phyloP scores from a whole-genome alignment of 148 eudicot species.

The Dianthus caryophyllus region DNA sequence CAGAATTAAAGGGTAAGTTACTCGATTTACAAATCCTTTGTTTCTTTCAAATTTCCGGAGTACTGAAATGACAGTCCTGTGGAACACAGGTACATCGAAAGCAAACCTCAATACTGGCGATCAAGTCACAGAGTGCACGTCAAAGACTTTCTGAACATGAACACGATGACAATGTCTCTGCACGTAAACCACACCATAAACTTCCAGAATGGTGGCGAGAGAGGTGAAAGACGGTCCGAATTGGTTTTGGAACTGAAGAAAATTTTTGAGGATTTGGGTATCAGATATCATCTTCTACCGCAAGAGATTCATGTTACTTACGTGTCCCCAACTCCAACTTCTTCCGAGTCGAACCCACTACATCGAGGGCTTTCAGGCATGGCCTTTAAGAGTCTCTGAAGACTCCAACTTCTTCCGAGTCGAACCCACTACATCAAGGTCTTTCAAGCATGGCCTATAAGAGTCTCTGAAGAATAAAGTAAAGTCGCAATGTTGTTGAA shows the following conservation, averaged over 20 bases:
- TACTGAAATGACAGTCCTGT: not conserved
- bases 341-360: not conserved
- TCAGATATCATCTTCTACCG: constrained; percentile 60
- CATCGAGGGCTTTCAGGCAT: not conserved
- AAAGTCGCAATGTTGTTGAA: too few relatives aligned
- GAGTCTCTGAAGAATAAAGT: too few relatives aligned
- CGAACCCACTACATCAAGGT: not conserved
- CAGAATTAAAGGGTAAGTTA: constrained; percentile 48
- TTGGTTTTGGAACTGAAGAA: constrained; percentile 64
- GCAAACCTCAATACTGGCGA: constrained; percentile 77
- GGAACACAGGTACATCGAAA: constrained; percentile 62
- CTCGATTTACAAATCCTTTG: not conserved
- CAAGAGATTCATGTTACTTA: constrained; percentile 57
- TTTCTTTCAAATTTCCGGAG: not conserved
- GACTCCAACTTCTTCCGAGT: constrained; percentile 22
- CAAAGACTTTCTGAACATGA: constrained; percentile 63
- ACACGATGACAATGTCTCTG: constrained; percentile 71
- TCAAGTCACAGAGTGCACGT: constrained; percentile 52
- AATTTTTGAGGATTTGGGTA: constrained; percentile 61
- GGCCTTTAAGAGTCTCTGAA: too few relatives aligned
- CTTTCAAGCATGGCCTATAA: too few relatives aligned
- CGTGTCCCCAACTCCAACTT: constrained; percentile 30
- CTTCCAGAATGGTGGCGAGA: constrained; percentile 60
- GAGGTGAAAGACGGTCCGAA: constrained; percentile 53
- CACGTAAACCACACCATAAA: constrained; percentile 71